Evolutionary conservation across 2,329 filamentous ascomycete species (phyloP), one percentile per base, ranked within the genome.

Genomic region (Fusarium penzigii): DNA sequence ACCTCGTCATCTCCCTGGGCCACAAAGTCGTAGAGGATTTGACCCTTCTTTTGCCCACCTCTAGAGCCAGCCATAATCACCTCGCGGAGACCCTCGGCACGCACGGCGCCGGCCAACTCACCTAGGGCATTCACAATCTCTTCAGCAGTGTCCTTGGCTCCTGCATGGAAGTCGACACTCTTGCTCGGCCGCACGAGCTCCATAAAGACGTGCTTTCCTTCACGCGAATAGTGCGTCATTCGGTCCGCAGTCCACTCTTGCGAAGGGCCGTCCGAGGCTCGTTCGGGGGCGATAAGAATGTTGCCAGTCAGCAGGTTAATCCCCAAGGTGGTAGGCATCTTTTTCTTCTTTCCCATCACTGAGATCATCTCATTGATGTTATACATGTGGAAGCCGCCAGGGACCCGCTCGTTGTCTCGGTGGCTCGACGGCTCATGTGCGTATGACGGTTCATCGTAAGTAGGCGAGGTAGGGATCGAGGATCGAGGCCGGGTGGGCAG

Each of bases 301-400:
- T 88, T 84, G 39, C 92, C 92, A 14, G 90, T 95, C 44, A 88
- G 86, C 50, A 94, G 79, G 68, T 97, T 97, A 66, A 97, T 88
- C n/a, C 93, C 93, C 38, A 97, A 73, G 0, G 90, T 96, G n/a
- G 92, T 96, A 1, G 93, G 92, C 90, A 97, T 94, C 76, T 97
- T 97, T 78, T 96, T 96, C 66, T 90, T 88, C 77, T 96, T 96
- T 51, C 93, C 93, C 85, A 96, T 92, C 42, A 94, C 85, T n/a
- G 92, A 93, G 5, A 96, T 85, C 89, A 96, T 96, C 73, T 97
- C 93, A 68, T 92, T 96, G 65, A 97, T 92, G 65, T 96, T 97
- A 74, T 97, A 97, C 71, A 97, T 80, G 67, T 95, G 92, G 68
- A 92, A 97, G 2, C 90, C 90, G 16, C 90, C 89, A 6, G 90